These are phyloP conservation scores for Hyparrhenia diplandra DNA, from an alignment of 176 grass and related monocot genomes.

Conservation along the genomic window DNA sequence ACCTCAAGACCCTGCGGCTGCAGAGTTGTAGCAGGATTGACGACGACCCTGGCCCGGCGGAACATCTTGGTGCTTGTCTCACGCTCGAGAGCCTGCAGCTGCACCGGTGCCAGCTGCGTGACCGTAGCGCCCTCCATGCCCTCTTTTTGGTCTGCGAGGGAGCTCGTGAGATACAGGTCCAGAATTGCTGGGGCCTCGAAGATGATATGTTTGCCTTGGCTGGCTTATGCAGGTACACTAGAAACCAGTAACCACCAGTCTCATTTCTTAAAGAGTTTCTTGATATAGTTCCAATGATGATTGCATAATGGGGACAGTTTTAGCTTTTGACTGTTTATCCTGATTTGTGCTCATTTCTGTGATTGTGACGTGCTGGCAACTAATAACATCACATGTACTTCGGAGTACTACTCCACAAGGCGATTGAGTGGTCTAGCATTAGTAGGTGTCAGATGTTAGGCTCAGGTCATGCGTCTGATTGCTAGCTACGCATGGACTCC, in stretches of 20 bases:
- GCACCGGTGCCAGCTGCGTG: slow-evolving; percentile 68
- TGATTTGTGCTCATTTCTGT: slow-evolving; percentile 10
- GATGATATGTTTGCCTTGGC: slow-evolving; percentile 70
- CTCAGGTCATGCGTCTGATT: background rate
- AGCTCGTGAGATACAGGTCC: slow-evolving; percentile 64
- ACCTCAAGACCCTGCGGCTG: slow-evolving; percentile 78
- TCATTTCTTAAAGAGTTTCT: background rate
- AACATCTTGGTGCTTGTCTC: slow-evolving; percentile 84
- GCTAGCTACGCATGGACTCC: background rate
- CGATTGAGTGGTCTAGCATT: background rate
- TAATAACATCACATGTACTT: background rate
- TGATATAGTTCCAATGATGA: slow-evolving; percentile 31
- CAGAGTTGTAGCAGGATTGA: slow-evolving; percentile 74
- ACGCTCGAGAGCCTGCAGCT: slow-evolving; percentile 83
- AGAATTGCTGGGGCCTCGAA: slow-evolving; percentile 95
- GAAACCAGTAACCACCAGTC: slow-evolving; percentile 21
- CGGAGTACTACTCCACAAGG: background rate
- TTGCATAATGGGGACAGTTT: slow-evolving; percentile 16
- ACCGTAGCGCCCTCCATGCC: slow-evolving; percentile 55
- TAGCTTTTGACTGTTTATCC: slow-evolving; percentile 24
- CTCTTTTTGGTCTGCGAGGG: slow-evolving; percentile 81
- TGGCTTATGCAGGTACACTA: slow-evolving; percentile 68
- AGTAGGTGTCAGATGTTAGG: background rate
- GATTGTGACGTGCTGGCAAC: slow-evolving; percentile 22
- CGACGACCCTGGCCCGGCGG: slow-evolving; percentile 57